Base-by-base conservation (phyloP, 441 rosid species). In the Euphorbia schlechtendalii region DNA sequence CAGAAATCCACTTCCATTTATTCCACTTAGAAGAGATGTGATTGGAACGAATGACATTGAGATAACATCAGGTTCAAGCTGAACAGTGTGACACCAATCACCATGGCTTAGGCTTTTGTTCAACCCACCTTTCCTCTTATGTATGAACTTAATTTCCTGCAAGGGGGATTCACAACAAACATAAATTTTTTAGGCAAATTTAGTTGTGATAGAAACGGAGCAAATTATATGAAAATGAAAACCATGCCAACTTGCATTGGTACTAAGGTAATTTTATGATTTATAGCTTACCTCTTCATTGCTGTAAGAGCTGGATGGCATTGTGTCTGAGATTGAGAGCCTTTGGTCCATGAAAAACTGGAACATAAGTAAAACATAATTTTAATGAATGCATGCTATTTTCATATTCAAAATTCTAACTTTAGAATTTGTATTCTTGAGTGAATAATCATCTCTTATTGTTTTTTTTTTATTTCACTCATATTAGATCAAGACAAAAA, bases 61-160 rank as follows among this genome's bases (percentile, higher is more conserved):
- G 74, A 89, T 85, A 46, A 88, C 92, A 72, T 91, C 98, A 59
- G 99, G 99, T 74, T 94, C 96, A 45, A 69, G 21, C 80, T 85
- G 96, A 75, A 91, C 96, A 49, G 94, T 89, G 56, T 84, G 93
- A 45, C 90, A 77, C 99, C 99, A 95, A 15, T 91, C 93, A 72
- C 81, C 76, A 72, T 95, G 99, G 64, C 82, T 73, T 56, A 83
- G 78, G 66, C 64, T 81, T 72, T 80, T 78, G 46, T 66, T 77
- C 51, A 75, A 87, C 69, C 99, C 99, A 46, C 99, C 99, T 77
- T 88, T 85, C 71, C 96, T 83, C 78, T 81, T 88, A 81, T 81
- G 74, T 71, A 84, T 81, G 74, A 82, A 80, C 57, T 74, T 80
- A 24, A 86, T 66, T 65, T 89, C 95, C 97, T 95, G 82, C 82